Percentiles rank a stretch among this genome's conserved stretches.
Conservation (phyloP, 306 rosid genomes). For the Rosa persica region DNA sequence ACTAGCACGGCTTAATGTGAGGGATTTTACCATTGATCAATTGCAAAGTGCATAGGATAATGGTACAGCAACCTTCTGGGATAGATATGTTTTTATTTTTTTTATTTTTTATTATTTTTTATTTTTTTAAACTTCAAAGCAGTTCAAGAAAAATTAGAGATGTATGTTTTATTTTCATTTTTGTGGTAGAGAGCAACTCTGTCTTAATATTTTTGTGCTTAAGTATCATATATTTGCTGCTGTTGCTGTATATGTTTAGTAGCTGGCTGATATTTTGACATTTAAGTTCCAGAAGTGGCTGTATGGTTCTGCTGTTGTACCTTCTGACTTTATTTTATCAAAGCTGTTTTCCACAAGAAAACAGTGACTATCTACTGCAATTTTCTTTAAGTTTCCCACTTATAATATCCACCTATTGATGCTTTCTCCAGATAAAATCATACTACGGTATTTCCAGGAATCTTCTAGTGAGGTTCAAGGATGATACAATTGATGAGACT, state of each 20-base stretch:
- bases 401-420: background rate
- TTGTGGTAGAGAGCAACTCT: background rate
- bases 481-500: conserved; percentile 89
- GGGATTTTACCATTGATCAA: background rate
- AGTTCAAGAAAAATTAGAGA: background rate
- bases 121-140: background rate
- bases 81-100: background rate
- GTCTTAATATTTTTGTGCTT: background rate
- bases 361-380: background rate
- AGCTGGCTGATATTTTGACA: background rate
- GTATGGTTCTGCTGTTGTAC: background rate
- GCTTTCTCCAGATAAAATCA: conserved; percentile 73
- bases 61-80: background rate
- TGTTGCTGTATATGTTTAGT: background rate
- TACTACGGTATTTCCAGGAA: conserved; percentile 90
- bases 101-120: too few species aligned
- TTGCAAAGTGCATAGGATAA: background rate
- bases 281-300: background rate
- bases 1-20: background rate
- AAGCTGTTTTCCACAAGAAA: background rate
- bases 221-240: background rate
- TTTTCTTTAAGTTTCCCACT: background rate
- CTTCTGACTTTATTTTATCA: background rate
- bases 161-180: background rate
- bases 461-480: conserved; percentile 83